Evolutionary conservation across 2,329 filamentous ascomycete genomes (phyloP).

Genomic region (Pseudocercospora macadamiae): DNA sequence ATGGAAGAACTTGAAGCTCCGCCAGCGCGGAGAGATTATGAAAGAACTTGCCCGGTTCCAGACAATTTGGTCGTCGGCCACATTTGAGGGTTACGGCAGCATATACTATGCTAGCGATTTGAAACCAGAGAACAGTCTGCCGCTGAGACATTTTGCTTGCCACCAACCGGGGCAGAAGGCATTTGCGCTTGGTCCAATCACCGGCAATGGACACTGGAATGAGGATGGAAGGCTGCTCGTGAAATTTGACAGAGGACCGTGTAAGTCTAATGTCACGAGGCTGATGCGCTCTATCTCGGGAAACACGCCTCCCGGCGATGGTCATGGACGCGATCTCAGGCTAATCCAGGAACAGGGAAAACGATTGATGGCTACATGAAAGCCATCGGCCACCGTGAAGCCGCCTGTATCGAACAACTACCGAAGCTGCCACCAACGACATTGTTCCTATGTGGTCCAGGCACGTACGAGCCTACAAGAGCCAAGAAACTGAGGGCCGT

Average conservation of each 20-base stretch:
- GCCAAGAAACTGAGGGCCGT: slow-evolving; percentile 39
- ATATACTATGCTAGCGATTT: slow-evolving; percentile 41
- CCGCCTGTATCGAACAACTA: slow-evolving; percentile 38
- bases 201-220: slow-evolving; percentile 36
- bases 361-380: slow-evolving; percentile 35
- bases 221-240: slow-evolving; percentile 39
- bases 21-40: slow-evolving; percentile 33
- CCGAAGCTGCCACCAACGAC: slow-evolving; percentile 39
- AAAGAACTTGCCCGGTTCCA: slow-evolving; percentile 34
- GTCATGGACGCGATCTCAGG: no score
- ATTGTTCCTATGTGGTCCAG: slow-evolving; percentile 42
- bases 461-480: slow-evolving; percentile 41
- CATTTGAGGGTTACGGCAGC: slow-evolving; percentile 37
- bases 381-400: slow-evolving; percentile 33
- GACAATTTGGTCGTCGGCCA: slow-evolving; percentile 29
- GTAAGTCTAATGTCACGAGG: no score
- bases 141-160: not conserved
- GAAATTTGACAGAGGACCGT: slow-evolving; percentile 42
- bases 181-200: slow-evolving; percentile 40
- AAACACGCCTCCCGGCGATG: no score
- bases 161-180: no score
- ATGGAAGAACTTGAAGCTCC: slow-evolving; percentile 29
- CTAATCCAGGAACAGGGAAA: slow-evolving; percentile 8
- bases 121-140: not conserved
- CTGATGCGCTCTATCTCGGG: no score